Conservation (phyloP, 345 rosid genomes). For the Eucalyptus regnans region DNA sequence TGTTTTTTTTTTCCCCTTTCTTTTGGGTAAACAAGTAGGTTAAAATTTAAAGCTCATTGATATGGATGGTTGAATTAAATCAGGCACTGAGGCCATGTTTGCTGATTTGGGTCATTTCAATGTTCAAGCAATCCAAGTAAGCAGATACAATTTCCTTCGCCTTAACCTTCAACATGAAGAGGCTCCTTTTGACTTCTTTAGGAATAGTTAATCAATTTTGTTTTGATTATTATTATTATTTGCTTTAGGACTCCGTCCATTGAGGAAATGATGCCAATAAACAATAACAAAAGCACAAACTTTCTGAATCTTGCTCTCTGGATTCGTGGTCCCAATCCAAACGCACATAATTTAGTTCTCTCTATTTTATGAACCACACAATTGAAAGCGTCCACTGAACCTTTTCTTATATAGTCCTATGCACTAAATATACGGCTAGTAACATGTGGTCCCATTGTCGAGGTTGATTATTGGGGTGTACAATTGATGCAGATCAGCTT, state of each 20-base stretch:
- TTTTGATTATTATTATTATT: not conserved
- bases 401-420: not conserved
- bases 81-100: constrained; percentile 85
- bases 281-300: not conserved
- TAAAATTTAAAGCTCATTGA: not conserved
- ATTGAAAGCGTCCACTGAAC: not conserved
- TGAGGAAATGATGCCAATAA: not conserved
- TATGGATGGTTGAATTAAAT: not conserved
- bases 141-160: not conserved
- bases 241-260: not conserved
- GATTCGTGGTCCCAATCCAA: too few relatives aligned
- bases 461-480: not conserved
- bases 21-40: not conserved
- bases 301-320: too few relatives aligned
- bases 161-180: not conserved
- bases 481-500: constrained; percentile 48
- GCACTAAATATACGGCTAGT: not conserved
- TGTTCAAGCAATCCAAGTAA: constrained; percentile 55
- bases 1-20: not conserved
- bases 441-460: not conserved
- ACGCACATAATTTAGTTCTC: too few relatives aligned
- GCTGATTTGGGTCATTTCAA: constrained; percentile 85
- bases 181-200: not conserved
- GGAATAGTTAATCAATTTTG: not conserved
- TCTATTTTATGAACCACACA: not conserved